Evolutionary conservation across 768 basidiomycete genomes (phyloP).

Genomic region (Hypholoma sublateritium): DNA sequence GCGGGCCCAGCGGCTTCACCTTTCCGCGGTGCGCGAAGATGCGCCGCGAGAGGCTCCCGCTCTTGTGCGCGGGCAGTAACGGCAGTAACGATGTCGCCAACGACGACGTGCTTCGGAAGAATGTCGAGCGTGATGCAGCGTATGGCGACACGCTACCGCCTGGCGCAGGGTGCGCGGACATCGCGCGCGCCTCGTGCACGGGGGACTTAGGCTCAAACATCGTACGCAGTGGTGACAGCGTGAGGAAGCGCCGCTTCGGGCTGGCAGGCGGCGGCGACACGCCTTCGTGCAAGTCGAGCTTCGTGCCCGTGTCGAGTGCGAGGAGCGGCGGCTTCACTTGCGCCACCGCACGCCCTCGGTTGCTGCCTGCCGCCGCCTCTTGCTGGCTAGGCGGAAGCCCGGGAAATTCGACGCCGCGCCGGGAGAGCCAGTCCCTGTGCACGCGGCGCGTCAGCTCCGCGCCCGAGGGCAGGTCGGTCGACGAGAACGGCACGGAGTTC

Average conservation of each 20-base stretch:
- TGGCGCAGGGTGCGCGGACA: constrained; percentile 43
- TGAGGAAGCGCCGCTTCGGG: constrained; percentile 40
- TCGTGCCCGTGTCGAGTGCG: constrained; percentile 15
- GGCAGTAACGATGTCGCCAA: constrained; percentile 41
- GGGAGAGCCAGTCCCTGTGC: constrained; percentile 30
- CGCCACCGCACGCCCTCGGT: constrained; percentile 12
- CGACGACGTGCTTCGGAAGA: constrained; percentile 48
- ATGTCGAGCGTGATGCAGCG: constrained; percentile 29
- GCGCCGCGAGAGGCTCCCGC: constrained; percentile 34
- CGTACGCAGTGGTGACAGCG: constrained; percentile 45
- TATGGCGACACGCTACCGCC: constrained; percentile 34
- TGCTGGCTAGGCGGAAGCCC: constrained; percentile 12
- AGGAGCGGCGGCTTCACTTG: constrained; percentile 3
- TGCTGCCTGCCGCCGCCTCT: constrained; percentile 3
- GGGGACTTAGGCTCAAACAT: constrained; percentile 42
- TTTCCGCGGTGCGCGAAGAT: constrained; percentile 42
- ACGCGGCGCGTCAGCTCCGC: constrained; percentile 39
- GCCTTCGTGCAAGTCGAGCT: background rate
- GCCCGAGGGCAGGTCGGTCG: constrained; percentile 42
- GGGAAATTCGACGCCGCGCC: constrained; percentile 34
- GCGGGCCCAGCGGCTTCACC: constrained; percentile 26
- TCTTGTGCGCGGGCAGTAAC: constrained; percentile 26
- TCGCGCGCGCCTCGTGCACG: constrained; percentile 32
- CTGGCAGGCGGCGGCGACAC: constrained; percentile 14
- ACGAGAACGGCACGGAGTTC: constrained; percentile 34